Percentiles rank a stretch among this genome's conserved stretches.
phyloP scores from a whole-genome alignment of 257 asterid species.

The Ophiorrhiza pumila region DNA sequence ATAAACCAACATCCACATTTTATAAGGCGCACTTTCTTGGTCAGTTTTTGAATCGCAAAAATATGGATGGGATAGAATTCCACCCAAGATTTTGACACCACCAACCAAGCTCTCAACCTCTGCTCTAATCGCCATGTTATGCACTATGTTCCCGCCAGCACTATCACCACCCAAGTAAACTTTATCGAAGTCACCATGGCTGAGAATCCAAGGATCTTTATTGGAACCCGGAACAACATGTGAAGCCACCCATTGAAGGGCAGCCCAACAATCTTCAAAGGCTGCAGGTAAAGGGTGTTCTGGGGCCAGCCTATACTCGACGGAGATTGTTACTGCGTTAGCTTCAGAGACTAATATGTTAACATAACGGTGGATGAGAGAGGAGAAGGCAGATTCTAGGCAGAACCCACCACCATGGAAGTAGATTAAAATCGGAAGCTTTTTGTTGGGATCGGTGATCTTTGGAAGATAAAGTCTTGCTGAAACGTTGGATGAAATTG shows the following conservation, averaged over 20 bases:
- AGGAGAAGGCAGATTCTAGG: conserved; percentile 28
- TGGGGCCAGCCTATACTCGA: conserved; percentile 46
- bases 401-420: conserved; percentile 33
- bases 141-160: conserved; percentile 37
- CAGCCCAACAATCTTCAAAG: conserved; percentile 44
- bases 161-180: conserved; percentile 38
- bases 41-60: conserved; percentile 9
- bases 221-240: not conserved
- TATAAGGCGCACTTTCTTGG: not conserved
- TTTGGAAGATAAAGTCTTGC: conserved; percentile 36
- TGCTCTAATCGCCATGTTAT: conserved; percentile 15
- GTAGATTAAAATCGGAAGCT: conserved; percentile 33
- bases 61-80: conserved; percentile 26
- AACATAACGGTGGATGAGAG: conserved; percentile 15
- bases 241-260: conserved; percentile 35
- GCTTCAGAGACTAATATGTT: conserved; percentile 17
- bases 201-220: conserved; percentile 31
- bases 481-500: conserved; percentile 25
- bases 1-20: conserved; percentile 4
- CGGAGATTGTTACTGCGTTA: conserved; percentile 19
- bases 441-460: not conserved
- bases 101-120: conserved; percentile 12
- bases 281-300: conserved; percentile 48
- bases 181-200: conserved; percentile 33
- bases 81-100: conserved; percentile 30